Base-by-base conservation (phyloP, 345 rosid genomes). In the Kandelia obovata region DNA sequence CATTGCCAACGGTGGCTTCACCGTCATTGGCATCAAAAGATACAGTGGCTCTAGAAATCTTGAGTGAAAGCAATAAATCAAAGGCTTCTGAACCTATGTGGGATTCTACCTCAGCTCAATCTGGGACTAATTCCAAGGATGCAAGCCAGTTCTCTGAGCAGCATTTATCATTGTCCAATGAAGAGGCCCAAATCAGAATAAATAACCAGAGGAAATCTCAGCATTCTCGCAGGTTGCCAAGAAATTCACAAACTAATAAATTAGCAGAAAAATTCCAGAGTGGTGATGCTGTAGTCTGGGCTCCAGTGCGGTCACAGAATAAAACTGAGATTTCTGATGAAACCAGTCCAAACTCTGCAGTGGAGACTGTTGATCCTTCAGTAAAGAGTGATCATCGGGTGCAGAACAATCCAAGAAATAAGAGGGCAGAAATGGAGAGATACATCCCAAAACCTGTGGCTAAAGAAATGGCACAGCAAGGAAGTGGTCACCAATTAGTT, bases 361-460 rank as follows among this genome's bases (percentile, higher is more conserved):
- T 56, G 74, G 97, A 87, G 72, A 69, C 35, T 66, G 75, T 72
- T 55, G 61, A 64, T 75, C 72, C 83, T 25, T 73, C 83, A 19
- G 53, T 73, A 26, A 88, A 83, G 80, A 90, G 73, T 61, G 86
- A 79, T 69, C 80, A 81, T 71, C 86, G 77, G 60, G 81, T 81
- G 61, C 91, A 82, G 73, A 79, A 75, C 75, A 89, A 69, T 82
- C 68, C 84, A 53, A 90, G 82, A 80, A 83, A 74, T 76, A 96
- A 86, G 85, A 88, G 96, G 73, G 91, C 90, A 43, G 98, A 96
- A 82, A 82, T 92, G 65, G 99, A 92, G 86, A 89, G 96, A 71
- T 90, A 92, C 43, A 72, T 90, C 52, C 88, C 97, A 7, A 96
- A 92, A 81, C 94, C 95, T 72, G 87, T 83, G 62, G 95, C 90